These are phyloP conservation scores for Chalara sp. DNA, from an alignment of 2,329 filamentous ascomycete species.

Conservation along the genomic window DNA sequence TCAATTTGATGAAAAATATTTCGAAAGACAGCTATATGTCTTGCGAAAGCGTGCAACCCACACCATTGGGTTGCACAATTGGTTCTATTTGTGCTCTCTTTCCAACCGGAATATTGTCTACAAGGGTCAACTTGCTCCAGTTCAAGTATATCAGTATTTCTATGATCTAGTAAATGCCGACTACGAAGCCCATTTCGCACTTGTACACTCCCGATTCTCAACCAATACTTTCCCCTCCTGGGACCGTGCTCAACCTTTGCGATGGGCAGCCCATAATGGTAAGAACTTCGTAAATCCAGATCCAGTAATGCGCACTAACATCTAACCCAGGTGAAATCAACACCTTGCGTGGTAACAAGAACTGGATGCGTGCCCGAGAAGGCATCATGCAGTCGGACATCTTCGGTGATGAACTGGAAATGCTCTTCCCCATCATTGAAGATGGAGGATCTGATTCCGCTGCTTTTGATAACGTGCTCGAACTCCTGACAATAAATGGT, in stretches of 20 bases:
- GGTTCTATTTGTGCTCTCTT: slow-evolving; percentile 96
- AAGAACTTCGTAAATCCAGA: slow-evolving; percentile 24
- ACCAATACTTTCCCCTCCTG: slow-evolving; percentile 98
- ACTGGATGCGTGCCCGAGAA: slow-evolving; percentile 98
- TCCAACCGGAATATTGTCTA: slow-evolving; percentile 98
- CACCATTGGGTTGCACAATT: slow-evolving; percentile 91
- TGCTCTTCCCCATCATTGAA: slow-evolving; percentile 89
- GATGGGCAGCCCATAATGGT: slow-evolving; percentile 97
- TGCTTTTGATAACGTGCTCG: slow-evolving; percentile 93
- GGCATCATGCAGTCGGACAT: slow-evolving; percentile 89
- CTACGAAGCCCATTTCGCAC: slow-evolving; percentile 93
- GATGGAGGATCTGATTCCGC: slow-evolving; percentile 95
- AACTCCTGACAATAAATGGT: slow-evolving; percentile 90
- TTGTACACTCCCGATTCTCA: slow-evolving; percentile 95
- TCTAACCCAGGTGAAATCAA: slow-evolving; percentile 70
- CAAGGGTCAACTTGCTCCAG: slow-evolving; percentile 90
- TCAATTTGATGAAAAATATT: slow-evolving; percentile 75
- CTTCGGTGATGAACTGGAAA: slow-evolving; percentile 87
- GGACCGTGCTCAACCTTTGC: slow-evolving; percentile 92
- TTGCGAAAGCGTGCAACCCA: slow-evolving; percentile 93
- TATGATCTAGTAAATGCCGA: slow-evolving; percentile 95
- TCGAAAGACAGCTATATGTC: slow-evolving; percentile 90
- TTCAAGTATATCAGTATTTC: slow-evolving; percentile 97
- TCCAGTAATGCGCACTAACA: slow-evolving; percentile 23
- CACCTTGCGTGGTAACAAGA: slow-evolving; percentile 95